phyloP scores from a whole-genome alignment of 208 protist genomes.

The Angomonas ambiguus region DNA sequence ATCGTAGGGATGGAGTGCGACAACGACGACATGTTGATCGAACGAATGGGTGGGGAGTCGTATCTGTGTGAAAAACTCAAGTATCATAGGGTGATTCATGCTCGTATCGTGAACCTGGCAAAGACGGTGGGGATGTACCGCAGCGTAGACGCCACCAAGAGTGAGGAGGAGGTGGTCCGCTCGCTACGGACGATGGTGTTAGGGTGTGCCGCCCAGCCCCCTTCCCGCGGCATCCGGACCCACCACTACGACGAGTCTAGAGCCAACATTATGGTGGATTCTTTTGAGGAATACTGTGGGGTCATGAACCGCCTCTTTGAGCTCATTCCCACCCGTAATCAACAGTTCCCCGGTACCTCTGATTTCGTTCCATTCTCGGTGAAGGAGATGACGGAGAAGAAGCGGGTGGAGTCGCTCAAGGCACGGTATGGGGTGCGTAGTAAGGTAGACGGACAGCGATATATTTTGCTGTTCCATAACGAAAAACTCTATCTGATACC shows the following conservation, averaged over 20 bases:
- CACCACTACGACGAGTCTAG: slow-evolving; percentile 60
- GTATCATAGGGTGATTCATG: slow-evolving; percentile 82
- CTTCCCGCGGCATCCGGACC: slow-evolving; percentile 39
- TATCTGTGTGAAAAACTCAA: slow-evolving; percentile 75
- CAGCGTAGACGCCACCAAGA: slow-evolving; percentile 63
- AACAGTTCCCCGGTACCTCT: slow-evolving; percentile 50
- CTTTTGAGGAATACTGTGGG: slow-evolving; percentile 56
- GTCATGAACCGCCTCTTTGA: slow-evolving; percentile 66
- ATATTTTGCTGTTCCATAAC: slow-evolving; percentile 47
- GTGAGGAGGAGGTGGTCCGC: slow-evolving; percentile 64
- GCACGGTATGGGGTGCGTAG: slow-evolving; percentile 62
- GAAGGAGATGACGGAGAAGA: slow-evolving; percentile 72
- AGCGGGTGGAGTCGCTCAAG: slow-evolving; percentile 45
- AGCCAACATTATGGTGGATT: slow-evolving; percentile 60
- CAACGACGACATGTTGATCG: slow-evolving; percentile 55
- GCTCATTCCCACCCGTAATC: slow-evolving; percentile 37
- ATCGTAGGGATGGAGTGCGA: slow-evolving; percentile 75
- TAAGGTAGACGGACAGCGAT: slow-evolving; percentile 48
- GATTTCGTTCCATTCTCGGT: slow-evolving; percentile 61
- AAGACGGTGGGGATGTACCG: slow-evolving; percentile 70
- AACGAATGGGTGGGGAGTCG: slow-evolving; percentile 64
- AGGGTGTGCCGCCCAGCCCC: slow-evolving; percentile 75
- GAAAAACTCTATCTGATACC: slow-evolving; percentile 68
- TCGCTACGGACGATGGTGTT: slow-evolving; percentile 69
- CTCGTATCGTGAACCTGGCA: slow-evolving; percentile 65